Percentiles rank a stretch among this genome's conserved stretches.
Evolutionary conservation across 2,329 filamentous ascomycete species (phyloP).

Genomic region (Basipetospora chlamydospora): DNA sequence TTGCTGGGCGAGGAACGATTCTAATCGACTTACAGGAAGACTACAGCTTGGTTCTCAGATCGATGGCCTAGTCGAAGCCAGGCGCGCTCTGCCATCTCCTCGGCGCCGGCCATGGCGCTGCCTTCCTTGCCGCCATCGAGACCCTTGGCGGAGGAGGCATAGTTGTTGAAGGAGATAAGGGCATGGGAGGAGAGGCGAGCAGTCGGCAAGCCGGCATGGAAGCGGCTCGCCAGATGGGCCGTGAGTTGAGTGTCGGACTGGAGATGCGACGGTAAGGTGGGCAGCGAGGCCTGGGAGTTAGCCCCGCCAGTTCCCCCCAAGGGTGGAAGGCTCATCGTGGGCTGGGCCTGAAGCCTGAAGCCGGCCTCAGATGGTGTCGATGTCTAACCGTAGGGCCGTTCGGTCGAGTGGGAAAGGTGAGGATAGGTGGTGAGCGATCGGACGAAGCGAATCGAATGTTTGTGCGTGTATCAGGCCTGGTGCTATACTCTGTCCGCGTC

Average conservation of each 20-base stretch:
- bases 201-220: slow-evolving; percentile 81
- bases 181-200: slow-evolving; percentile 83
- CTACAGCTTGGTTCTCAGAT: slow-evolving; percentile 81
- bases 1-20: too few relatives aligned
- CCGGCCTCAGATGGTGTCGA: background rate
- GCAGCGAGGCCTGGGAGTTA: slow-evolving; percentile 75
- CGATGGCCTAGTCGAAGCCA: slow-evolving; percentile 75
- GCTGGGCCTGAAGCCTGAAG: slow-evolving; percentile 6
- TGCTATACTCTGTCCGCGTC: too few relatives aligned
- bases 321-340: slow-evolving; percentile 44
- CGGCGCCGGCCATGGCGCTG: slow-evolving; percentile 81
- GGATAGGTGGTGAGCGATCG: background rate
- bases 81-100: slow-evolving; percentile 78
- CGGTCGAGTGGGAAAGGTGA: too few relatives aligned
- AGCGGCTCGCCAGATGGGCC: slow-evolving; percentile 72
- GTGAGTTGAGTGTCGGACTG: slow-evolving; percentile 69
- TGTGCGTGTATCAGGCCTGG: too few relatives aligned
- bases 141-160: slow-evolving; percentile 75
- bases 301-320: slow-evolving; percentile 34
- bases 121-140: slow-evolving; percentile 84
- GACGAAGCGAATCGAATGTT: background rate
- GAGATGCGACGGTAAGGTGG: slow-evolving; percentile 70
- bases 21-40: slow-evolving; percentile 92
- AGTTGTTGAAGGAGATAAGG: slow-evolving; percentile 86
- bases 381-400: too few relatives aligned